Evolutionary conservation across 1,284 basidiomycete species (phyloP), one percentile per base, ranked within the genome.

Genomic region (Gastroboletus turbinatus): DNA sequence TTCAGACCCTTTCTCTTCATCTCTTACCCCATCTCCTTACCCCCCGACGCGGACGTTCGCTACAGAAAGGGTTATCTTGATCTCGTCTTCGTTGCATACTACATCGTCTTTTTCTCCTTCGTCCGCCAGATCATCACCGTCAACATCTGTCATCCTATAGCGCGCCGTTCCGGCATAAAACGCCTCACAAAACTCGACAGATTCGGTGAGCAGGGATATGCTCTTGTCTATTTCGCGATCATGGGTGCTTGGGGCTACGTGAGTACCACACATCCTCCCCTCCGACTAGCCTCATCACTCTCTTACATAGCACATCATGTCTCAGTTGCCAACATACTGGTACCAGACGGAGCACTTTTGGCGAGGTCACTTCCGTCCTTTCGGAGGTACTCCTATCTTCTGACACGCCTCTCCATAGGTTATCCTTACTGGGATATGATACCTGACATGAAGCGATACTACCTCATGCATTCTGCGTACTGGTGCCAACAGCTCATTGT

Each of bases 401-500:
- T 45, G 47, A 58, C 57, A 0, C 32, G n/a, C 13, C 40, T 23
- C 2, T 36, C 50, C 29, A 10, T 53, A 90, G 90, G 84, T 53
- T 96, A 96, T 67, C 94, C 94, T 29, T 87, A 94, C 68, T 91
- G 87, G 87, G 83, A 91, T 57, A 94, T 99, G 92, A 85, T 83
- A 38, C 84, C 86, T 2, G 82, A 87, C 60, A 77, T 98, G 61
- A 99, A 99, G 75, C 74, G 82, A 35, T 98, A 98, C 77, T 99
- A 99, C 71, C 84, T 99, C 54, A 83, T 92, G 74, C 91, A 94
- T 70, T 81, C 84, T 46, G 80, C 94, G 2, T 98, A 98, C 72
- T 99, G 96, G 96, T 82, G 87, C 51, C 96, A 99, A 69, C 95
- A 99, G 72, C 83, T 96, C 56, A 75, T 98, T 33, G 88, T 99